Percentiles rank a stretch among this genome's conserved stretches.
Evolutionary conservation across 495 filamentous ascomycete species (phyloP).

Genomic region (Aspergillus conjunctus): DNA sequence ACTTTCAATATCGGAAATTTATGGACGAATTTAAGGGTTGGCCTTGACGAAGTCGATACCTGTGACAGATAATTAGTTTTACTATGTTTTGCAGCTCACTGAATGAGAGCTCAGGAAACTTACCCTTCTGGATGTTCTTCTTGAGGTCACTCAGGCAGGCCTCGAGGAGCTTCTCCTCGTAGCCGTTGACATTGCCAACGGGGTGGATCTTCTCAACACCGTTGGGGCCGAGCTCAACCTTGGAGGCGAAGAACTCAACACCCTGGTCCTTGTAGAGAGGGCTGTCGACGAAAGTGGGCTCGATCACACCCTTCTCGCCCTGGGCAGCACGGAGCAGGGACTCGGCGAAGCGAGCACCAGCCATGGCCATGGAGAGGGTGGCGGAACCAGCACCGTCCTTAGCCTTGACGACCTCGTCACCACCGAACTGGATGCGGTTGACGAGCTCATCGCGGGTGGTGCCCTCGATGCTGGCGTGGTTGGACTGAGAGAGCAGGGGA

Average conservation of each 20-base stretch:
- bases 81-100: neutral
- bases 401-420: slow-evolving; percentile 98
- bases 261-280: slow-evolving; percentile 97
- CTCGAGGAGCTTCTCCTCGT: slow-evolving; percentile 89
- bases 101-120: neutral
- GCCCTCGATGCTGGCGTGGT: slow-evolving; percentile 77
- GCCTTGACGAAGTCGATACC: slow-evolving; percentile 65
- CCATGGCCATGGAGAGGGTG: slow-evolving; percentile 98
- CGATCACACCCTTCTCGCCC: slow-evolving; percentile 91
- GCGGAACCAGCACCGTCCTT: slow-evolving; percentile 98
- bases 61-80: neutral
- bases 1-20: slow-evolving; percentile 23
- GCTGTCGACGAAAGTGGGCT: slow-evolving; percentile 96
- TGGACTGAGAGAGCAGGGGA: slow-evolving; percentile 92
- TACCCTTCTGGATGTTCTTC: slow-evolving; percentile 79
- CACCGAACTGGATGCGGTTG: slow-evolving; percentile 97
- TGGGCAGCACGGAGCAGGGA: slow-evolving; percentile 87
- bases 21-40: slow-evolving; percentile 59
- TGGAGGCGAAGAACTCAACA: slow-evolving; percentile 91
- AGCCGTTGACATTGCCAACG: slow-evolving; percentile 76
- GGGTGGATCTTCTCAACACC: slow-evolving; percentile 91
- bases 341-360: slow-evolving; percentile 96
- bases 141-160: slow-evolving; percentile 83
- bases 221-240: slow-evolving; percentile 92
- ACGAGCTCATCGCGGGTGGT: slow-evolving; percentile 74